Evolutionary conservation across 2,329 filamentous ascomycete species (phyloP), one percentile per base, ranked within the genome.

Genomic region (Aspergillus fumigatus): DNA sequence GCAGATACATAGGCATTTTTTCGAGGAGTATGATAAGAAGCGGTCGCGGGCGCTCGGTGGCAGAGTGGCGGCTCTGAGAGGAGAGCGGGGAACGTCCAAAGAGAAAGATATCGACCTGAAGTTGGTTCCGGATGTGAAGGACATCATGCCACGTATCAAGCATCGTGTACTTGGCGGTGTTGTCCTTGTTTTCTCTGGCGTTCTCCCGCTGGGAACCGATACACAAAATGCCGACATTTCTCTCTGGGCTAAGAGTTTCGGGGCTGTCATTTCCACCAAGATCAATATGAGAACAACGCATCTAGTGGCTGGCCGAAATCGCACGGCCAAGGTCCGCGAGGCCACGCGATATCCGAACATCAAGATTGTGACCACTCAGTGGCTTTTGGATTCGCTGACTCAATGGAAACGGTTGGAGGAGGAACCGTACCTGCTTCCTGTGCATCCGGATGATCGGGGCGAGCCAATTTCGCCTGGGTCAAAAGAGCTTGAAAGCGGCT

Each of bases 331-430:
- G 75, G 91, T 97, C 47, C 88, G 90, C 50, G 88, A 92, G 72
- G 94, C 94, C 0, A 87, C 89, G 14, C 85, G 87, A 61, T 88
- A 91, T 54, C 80, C 88, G 0, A 84, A 85, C 17, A 89, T 97
- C 73, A 92, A 92, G 71, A 96, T 99, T 57, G 94, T 99, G 50
- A 92, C 88, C 64, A 89, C 92, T 53, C 86, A 90, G 66, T 99
- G 94, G 94, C 84, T 99, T 29, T 82, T 87, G 32, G 88, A 92
- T 63, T 95, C 88, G 54, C 85, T 97, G 61, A 88, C 86, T 26
- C 88, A 88, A 70, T 99, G 94, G 94, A 80, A 83, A 60, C 87
- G 84, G 55, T 79, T 95, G 10, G 86, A 94, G 55, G 92, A 97
- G 71, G 80, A 80, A 2, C 87, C 88, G 0, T 96, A 93, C 67